Percentiles rank a stretch among this genome's conserved stretches.
phyloP scores from a whole-genome alignment of 208 protist genomes.

The Wallacemonas sp. region DNA sequence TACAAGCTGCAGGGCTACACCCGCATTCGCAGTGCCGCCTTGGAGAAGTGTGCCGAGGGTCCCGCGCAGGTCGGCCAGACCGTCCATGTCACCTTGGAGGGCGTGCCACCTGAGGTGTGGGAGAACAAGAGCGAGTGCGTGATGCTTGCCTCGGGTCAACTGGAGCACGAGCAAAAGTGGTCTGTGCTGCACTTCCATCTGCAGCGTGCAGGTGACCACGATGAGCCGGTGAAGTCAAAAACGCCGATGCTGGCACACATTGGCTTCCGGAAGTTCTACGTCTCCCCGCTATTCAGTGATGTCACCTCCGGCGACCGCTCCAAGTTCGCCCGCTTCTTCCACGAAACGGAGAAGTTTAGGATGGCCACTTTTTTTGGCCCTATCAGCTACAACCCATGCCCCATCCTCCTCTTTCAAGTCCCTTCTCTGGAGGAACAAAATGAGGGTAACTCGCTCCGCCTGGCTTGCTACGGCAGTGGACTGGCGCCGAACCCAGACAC shows the following conservation, averaged over 20 bases:
- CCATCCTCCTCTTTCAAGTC: slow-evolving; percentile 85
- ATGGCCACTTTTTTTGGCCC: slow-evolving; percentile 89
- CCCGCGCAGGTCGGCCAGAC: slow-evolving; percentile 49
- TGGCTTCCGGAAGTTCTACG: slow-evolving; percentile 90
- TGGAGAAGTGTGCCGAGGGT: slow-evolving; percentile 62
- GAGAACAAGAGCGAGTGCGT: slow-evolving; percentile 39
- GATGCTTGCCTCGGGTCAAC: slow-evolving; percentile 83
- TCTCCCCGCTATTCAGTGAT: slow-evolving; percentile 89
- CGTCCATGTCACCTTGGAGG: slow-evolving; percentile 69
- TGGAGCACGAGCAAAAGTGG: slow-evolving; percentile 92
- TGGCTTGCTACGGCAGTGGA: slow-evolving; percentile 78
- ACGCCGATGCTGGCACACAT: slow-evolving; percentile 89
- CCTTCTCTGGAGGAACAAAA: slow-evolving; percentile 83
- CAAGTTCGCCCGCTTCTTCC: slow-evolving; percentile 87
- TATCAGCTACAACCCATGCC: slow-evolving; percentile 85
- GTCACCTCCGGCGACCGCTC: slow-evolving; percentile 77
- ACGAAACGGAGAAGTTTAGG: slow-evolving; percentile 77
- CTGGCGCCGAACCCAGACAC: slow-evolving; percentile 84
- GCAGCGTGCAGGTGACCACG: slow-evolving; percentile 65
- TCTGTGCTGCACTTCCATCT: slow-evolving; percentile 88
- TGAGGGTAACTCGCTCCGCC: slow-evolving; percentile 64
- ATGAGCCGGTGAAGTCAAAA: slow-evolving; percentile 90
- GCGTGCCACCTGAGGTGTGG: slow-evolving; percentile 55
- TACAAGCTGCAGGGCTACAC: slow-evolving; percentile 87
- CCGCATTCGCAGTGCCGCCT: slow-evolving; percentile 70